A percentile compares a stretch with the other conserved stretches of the same genome.
These are phyloP conservation scores for Phaeosphaeriaceae sp. DNA, from an alignment of 2,329 filamentous ascomycete genomes.

Conservation along the genomic window DNA sequence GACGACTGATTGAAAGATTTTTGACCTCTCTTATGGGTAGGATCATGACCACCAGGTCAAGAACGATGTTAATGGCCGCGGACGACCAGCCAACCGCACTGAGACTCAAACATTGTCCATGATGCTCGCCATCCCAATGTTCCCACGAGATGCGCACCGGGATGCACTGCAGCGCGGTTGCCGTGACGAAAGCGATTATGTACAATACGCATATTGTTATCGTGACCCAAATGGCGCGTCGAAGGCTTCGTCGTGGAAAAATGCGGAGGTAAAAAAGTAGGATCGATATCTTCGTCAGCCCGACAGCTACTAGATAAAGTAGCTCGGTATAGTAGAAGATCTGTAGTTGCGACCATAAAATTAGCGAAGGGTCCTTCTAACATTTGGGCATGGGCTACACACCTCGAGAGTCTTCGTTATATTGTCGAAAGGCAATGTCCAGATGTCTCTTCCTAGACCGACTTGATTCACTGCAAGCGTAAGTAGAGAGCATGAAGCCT, in stretches of 20 bases:
- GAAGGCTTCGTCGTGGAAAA: slow-evolving; percentile 29
- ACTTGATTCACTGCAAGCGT: slow-evolving; percentile 28
- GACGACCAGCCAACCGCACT: slow-evolving; percentile 37
- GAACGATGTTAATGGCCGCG: slow-evolving; percentile 40
- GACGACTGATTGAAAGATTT: slow-evolving; percentile 34
- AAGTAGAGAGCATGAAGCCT: not conserved
- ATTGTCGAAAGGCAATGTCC: slow-evolving; percentile 53
- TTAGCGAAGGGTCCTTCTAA: not conserved
- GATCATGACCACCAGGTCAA: slow-evolving; percentile 38
- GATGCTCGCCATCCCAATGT: slow-evolving; percentile 35
- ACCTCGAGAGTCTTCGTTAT: slow-evolving; percentile 54
- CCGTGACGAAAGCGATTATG: slow-evolving; percentile 26
- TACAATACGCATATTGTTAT: slow-evolving; percentile 26
- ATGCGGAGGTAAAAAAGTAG: slow-evolving; percentile 41
- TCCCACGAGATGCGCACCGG: slow-evolving; percentile 32
- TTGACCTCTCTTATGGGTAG: slow-evolving; percentile 41
- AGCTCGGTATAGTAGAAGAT: slow-evolving; percentile 32
- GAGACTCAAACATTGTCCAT: slow-evolving; percentile 30
- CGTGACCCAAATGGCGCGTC: slow-evolving; percentile 18
- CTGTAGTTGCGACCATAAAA: slow-evolving; percentile 4
- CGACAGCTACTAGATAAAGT: slow-evolving; percentile 26
- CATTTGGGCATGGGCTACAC: not conserved
- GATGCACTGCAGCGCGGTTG: slow-evolving; percentile 26
- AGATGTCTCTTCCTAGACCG: slow-evolving; percentile 60
- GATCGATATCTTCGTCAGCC: slow-evolving; percentile 38